Evolutionary conservation across 2,329 filamentous ascomycete genomes (phyloP), one percentile per base, ranked within the genome.

Genomic region (Curvularia sp.): DNA sequence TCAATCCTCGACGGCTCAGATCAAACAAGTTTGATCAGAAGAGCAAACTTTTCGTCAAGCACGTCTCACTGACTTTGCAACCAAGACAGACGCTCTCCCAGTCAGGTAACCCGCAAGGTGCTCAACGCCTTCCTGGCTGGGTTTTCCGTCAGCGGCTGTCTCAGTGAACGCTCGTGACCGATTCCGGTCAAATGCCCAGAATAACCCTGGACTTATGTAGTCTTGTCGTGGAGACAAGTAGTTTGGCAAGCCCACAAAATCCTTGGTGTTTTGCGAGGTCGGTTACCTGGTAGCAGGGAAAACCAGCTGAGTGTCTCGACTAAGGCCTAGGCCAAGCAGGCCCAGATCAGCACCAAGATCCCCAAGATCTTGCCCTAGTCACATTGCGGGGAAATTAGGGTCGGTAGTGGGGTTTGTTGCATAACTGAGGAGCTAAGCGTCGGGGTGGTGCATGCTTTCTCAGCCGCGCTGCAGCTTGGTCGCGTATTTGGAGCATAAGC

Each of bases 181-280:
- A 47, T 54, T 60, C 64, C 63, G 61, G 57, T 57, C 33, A 54
- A 42, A 51, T n/a, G 35, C 53, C 57, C 52, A 55, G 57, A 54
- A 54, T 20, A 48, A 57, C 22, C 43, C 53, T 52, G 53, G 57
- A 59, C 30, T 52, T 58, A 53, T 47, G 55, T 48, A 46, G 59
- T 65, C 65, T 67, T 68, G 63, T 69, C 60, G 53, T 50, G 55
- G 57, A 47, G 54, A 54, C 55, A 39, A 48, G 53, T 55, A 55
- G 28, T 64, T 68, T 69, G 66, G 68, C 68, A 70, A 65, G 66
- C 64, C 24, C 63, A 66, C 66, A 61, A 63, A 6, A 57, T 54
- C 47, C 63, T 66, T 68, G 63, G 65, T 57, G 53, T 53, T 42
- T 61, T 47, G 57, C 53, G 56, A 48, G 44, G 39, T 60, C 49